Evolutionary conservation across 2,329 filamentous ascomycete genomes (phyloP).

Genomic region (Mollisia scopiformis): DNA sequence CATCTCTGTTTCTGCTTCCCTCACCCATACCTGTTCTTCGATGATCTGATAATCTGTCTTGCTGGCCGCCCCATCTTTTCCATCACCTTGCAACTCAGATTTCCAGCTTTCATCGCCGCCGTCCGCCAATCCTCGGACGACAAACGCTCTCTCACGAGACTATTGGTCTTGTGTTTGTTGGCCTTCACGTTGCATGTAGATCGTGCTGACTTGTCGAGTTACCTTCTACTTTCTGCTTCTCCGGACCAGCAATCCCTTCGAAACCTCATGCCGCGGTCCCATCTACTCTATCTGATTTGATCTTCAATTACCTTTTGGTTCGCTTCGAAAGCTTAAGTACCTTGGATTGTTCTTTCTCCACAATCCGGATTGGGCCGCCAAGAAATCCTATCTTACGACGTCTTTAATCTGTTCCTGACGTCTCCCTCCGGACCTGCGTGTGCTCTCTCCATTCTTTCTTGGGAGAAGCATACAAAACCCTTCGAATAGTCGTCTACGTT

Average conservation of each 20-base stretch:
- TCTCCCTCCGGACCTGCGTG: neutral
- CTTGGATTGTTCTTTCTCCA: constrained; percentile 8
- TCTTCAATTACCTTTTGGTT: constrained; percentile 1
- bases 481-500: neutral
- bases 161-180: neutral
- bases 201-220: constrained; percentile 7
- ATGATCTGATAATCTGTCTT: neutral
- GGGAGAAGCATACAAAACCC: neutral
- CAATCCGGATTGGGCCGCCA: constrained; percentile 11
- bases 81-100: too few relatives aligned
- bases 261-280: neutral
- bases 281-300: constrained; percentile 1
- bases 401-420: constrained; percentile 15
- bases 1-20: constrained; percentile 11
- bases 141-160: neutral
- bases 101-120: neutral
- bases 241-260: neutral
- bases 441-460: neutral
- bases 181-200: constrained; percentile 3
- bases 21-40: neutral
- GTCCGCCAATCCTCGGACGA: neutral
- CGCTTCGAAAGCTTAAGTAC: neutral
- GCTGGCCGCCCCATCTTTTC: neutral
- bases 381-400: constrained; percentile 8
- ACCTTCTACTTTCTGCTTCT: constrained; percentile 1